phyloP scores from a whole-genome alignment of 2,329 filamentous ascomycete species.

The Celoporthe dispersa region DNA sequence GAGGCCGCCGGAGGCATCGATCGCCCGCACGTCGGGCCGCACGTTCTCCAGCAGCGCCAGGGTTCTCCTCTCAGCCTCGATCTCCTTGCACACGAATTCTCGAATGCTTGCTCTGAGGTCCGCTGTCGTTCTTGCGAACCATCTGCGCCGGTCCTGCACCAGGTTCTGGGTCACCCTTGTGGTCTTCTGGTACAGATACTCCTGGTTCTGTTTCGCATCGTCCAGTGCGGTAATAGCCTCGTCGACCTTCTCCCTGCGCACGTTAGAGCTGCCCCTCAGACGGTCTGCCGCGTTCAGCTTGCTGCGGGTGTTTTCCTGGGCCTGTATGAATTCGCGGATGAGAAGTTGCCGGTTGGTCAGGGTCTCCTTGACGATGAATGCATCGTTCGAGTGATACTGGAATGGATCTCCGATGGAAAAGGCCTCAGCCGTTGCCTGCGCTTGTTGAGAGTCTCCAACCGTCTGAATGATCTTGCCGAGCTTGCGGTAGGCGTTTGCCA shows the following conservation, averaged over 20 bases:
- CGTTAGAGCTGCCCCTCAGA: conserved; percentile 82
- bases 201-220: conserved; percentile 82
- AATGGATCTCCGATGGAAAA: conserved; percentile 93
- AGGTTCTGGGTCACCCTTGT: conserved; percentile 88
- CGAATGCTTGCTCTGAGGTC: conserved; percentile 83
- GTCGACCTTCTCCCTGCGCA: conserved; percentile 93
- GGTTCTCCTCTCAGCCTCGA: conserved; percentile 91
- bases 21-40: conserved; percentile 87
- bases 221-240: conserved; percentile 92
- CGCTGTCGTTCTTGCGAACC: conserved; percentile 85
- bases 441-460: conserved; percentile 92
- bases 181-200: conserved; percentile 82
- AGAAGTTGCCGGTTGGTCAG: conserved; percentile 97
- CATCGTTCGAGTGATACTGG: conserved; percentile 92
- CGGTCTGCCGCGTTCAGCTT: conserved; percentile 87
- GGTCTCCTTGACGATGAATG: conserved; percentile 97
- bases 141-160: conserved; percentile 83
- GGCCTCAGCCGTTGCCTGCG: conserved; percentile 94
- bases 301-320: conserved; percentile 81
- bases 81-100: conserved; percentile 92
- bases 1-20: conserved; percentile 88
- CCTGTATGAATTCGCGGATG: conserved; percentile 88
- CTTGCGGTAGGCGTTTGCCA: conserved; percentile 91
- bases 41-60: conserved; percentile 93
- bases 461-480: conserved; percentile 92